These are phyloP conservation scores for Epicoccum sorghinum DNA, from an alignment of 2,329 filamentous ascomycete species.

Conservation along the genomic window DNA sequence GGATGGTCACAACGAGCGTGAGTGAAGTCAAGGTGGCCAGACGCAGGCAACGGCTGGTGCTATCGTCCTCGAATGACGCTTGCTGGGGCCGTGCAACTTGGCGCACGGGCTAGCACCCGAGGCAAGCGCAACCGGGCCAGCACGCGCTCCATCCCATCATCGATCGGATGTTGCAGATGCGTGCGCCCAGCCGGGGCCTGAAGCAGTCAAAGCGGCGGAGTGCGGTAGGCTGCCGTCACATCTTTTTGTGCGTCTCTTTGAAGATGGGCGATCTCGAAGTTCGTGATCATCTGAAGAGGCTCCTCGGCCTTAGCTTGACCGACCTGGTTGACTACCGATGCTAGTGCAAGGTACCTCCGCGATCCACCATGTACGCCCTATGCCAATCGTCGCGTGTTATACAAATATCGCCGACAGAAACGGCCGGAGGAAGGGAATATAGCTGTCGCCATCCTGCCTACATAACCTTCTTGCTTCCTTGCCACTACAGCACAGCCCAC, in stretches of 20 bases:
- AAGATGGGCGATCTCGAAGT: too few species aligned
- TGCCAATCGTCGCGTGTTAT: slow-evolving; percentile 12
- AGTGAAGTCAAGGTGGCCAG: slow-evolving; percentile 15
- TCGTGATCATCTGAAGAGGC: slow-evolving; percentile 1
- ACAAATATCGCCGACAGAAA: slow-evolving; percentile 3
- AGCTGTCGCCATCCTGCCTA: neutral
- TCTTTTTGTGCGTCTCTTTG: neutral
- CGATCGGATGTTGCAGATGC: neutral
- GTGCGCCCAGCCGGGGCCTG: too few species aligned
- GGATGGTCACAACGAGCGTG: slow-evolving; percentile 4
- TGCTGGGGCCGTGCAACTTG: slow-evolving; percentile 13
- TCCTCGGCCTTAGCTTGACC: neutral
- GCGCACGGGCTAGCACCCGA: slow-evolving; percentile 12
- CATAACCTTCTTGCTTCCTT: neutral
- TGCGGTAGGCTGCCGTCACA: neutral
- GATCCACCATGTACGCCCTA: slow-evolving; percentile 23
- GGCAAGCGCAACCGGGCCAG: slow-evolving; percentile 11
- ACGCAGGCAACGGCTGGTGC: slow-evolving; percentile 14
- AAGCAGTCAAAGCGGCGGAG: too few species aligned
- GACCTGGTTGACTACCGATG: neutral
- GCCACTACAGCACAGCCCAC: slow-evolving; percentile 15
- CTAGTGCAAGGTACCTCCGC: slow-evolving; percentile 7
- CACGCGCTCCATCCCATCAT: slow-evolving; percentile 7
- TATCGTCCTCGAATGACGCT: slow-evolving; percentile 18
- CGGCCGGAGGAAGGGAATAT: neutral